Conservation (phyloP, 345 rosid genomes). For the Citrus medica region DNA sequence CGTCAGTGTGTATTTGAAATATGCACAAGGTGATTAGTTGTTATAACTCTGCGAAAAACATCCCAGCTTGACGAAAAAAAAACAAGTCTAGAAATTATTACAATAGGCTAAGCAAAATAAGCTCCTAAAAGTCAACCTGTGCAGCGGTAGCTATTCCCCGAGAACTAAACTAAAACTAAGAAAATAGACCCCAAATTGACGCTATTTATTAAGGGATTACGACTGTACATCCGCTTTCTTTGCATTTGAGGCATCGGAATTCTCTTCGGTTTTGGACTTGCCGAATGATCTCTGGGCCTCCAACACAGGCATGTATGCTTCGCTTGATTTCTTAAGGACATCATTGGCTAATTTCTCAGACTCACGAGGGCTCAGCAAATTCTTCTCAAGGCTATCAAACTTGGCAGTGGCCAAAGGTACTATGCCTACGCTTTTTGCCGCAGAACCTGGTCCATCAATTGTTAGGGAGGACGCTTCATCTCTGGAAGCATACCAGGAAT, state of each 20-base stretch:
- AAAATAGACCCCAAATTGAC: background rate
- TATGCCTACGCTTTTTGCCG: constrained; percentile 38
- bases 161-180: background rate
- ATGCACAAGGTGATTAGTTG: too few relatives aligned
- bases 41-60: too few relatives aligned
- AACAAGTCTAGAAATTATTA: background rate
- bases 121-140: background rate
- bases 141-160: background rate
- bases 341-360: constrained; percentile 44
- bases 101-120: background rate
- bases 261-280: constrained; percentile 40
- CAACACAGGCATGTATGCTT: constrained; percentile 40
- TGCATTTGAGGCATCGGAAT: constrained; percentile 21
- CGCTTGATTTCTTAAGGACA: constrained; percentile 40
- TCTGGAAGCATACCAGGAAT: constrained; percentile 90
- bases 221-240: constrained; percentile 26
- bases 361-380: constrained; percentile 57
- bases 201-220: too few relatives aligned
- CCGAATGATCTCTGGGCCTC: constrained; percentile 46
- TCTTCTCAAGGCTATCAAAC: constrained; percentile 59
- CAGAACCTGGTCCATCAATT: constrained; percentile 54
- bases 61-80: too few relatives aligned
- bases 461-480: constrained; percentile 78
- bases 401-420: constrained; percentile 58
- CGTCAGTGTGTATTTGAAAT: too few relatives aligned